Evolutionary conservation across 345 rosid species (phyloP), one percentile per base, ranked within the genome.

Genomic region (Brassica napus): DNA sequence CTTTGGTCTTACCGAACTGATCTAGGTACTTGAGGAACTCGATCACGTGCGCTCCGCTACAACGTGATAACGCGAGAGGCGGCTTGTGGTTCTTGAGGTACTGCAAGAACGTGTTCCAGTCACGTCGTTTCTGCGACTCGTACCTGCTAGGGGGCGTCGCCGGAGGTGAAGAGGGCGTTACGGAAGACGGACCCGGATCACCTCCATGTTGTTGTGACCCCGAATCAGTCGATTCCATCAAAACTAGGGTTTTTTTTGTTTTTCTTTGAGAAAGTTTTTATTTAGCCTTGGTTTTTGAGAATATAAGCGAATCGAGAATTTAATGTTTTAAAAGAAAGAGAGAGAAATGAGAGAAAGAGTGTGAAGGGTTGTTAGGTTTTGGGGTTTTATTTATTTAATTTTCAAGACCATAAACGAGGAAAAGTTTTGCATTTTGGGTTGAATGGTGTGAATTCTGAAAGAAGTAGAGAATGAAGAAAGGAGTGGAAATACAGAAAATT

Each of bases 31-130:
- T 88, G 77, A 89, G 78, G 77, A 89, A 89, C 82, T 89, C 94
- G 60, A 89, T 86, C 30, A 87, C 94, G 73, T 89, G 92, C 4
- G 94, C 90, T 4, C 94, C 94, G 44, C 94, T 88, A 77, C 94
- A 88, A 0, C 92, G 79, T 1, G 88, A 77, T 3, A 89, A 80
- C 4, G 90, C 80, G 0, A 89, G 73, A 18, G 94, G 92, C 0
- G 94, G 92, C 79, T 87, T 89, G 83, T 89, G 92, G 87, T 83
- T 87, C 77, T 72, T 86, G 55, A 89, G 85, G 79, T 88, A 89
- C 67, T 89, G 94, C 81, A 89, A 74, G 85, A 89, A 89, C 26
- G 94, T 84, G 86, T 87, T 87, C 94, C 92, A 89, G 85, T 89
- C 94, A 1, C 94, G 78, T 31, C 90, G 82, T 32, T 89, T 89